Conservation (phyloP, 306 rosid species). For the Begonia fuchsioides region DNA sequence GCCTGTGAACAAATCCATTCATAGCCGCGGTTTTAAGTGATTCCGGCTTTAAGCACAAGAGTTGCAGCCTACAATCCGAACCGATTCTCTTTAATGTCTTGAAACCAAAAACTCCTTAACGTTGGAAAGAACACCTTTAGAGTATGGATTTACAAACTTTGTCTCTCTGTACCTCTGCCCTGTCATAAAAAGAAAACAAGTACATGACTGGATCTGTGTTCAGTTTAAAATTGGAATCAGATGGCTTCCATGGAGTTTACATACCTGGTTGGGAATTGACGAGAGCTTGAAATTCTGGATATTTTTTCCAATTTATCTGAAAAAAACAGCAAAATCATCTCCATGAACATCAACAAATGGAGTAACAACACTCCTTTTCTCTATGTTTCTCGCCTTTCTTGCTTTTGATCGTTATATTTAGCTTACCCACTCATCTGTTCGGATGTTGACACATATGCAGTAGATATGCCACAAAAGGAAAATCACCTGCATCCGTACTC, state of each 20-base stretch:
- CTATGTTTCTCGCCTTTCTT: no score
- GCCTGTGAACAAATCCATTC: no score
- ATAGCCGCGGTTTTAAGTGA: no score
- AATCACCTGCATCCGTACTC: conserved; percentile 7
- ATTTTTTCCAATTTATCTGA: conserved; percentile 33
- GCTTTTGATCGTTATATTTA: background rate
- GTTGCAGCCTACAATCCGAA: no score
- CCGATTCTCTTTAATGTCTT: conserved; percentile 4
- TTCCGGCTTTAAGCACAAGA: no score
- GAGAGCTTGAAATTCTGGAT: conserved; percentile 30
- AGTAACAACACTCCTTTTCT: background rate
- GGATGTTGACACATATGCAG: conserved; percentile 30
- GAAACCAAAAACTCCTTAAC: conserved; percentile 20
- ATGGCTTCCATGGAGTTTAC: background rate
- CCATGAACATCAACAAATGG: background rate
- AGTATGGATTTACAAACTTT: conserved; percentile 30
- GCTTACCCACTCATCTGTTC: conserved; percentile 49
- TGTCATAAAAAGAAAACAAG: conserved; percentile 3
- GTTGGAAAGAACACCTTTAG: conserved; percentile 26
- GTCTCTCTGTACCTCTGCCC: conserved; percentile 10
- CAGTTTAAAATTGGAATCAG: background rate
- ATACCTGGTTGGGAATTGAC: conserved; percentile 22
- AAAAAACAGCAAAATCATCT: background rate
- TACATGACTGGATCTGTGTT: background rate
- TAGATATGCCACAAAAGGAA: conserved; percentile 32